These are phyloP conservation scores for Peribolospora baueri DNA, from an alignment of 768 basidiomycete species.

Conservation along the genomic window DNA sequence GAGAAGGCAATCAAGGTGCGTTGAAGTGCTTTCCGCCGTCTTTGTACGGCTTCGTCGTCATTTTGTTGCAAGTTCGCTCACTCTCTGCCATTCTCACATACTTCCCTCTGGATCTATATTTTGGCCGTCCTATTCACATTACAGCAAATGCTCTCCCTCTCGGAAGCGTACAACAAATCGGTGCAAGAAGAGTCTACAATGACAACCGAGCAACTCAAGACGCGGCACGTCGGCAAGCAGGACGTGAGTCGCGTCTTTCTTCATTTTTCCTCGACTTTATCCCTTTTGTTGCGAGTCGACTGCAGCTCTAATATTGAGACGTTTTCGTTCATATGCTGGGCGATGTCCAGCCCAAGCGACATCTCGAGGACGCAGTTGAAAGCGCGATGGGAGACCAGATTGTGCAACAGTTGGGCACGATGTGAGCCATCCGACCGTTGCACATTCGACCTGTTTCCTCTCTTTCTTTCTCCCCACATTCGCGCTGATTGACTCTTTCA, in stretches of 20 bases:
- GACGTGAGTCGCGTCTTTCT: conserved; percentile 1
- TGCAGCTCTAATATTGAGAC: too few species aligned
- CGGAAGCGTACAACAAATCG: conserved; percentile 87
- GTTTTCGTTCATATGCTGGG: conserved; percentile 21
- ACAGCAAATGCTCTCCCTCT: conserved; percentile 77
- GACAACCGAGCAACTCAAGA: conserved; percentile 77
- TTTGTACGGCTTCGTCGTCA: conserved; percentile 10
- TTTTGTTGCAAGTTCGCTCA: background rate
- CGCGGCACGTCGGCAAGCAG: conserved; percentile 28
- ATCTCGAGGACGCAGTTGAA: conserved; percentile 90
- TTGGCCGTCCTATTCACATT: background rate
- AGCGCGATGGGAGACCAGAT: conserved; percentile 83
- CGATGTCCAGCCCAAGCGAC: conserved; percentile 92
- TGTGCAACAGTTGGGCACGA: background rate
- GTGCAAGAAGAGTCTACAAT: conserved; percentile 96
- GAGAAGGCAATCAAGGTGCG: conserved; percentile 84
- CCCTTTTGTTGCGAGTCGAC: too few species aligned
- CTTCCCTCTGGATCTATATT: background rate
- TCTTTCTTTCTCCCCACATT: too few species aligned
- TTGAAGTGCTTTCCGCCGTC: conserved; percentile 9
- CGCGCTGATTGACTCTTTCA: too few species aligned
- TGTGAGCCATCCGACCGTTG: too few species aligned
- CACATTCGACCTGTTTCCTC: too few species aligned
- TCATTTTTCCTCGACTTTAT: background rate
- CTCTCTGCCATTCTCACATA: background rate